Evolutionary conservation across 306 rosid genomes (phyloP), one percentile per base, ranked within the genome.

Genomic region (Prunus armeniaca): DNA sequence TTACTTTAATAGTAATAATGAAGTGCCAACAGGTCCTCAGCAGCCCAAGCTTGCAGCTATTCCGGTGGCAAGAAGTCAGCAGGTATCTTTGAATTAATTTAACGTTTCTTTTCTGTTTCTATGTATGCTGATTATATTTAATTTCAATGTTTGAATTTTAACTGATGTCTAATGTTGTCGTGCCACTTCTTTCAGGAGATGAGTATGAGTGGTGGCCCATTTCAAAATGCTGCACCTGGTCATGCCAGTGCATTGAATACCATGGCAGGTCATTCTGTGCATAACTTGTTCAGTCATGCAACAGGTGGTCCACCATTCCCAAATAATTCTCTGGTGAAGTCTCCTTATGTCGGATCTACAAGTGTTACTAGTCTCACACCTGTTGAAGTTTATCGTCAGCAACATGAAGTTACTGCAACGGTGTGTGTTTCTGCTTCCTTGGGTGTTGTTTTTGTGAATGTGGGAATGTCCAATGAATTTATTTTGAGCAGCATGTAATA

Each of bases 361-460:
- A 88, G 86, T 80, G 91, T 81, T 77, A 38, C 90, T 15, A 76
- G 84, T 77, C 88, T 92, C 79, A 89, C 99, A 34, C 89, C 96
- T 15, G 92, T 81, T 88, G 97, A 91, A 88, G 81, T 77, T 79
- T 96, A 96, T 81, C 76, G 96, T 73, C 97, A 87, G 85, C 90
- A 92, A 52, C 96, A 96, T 72, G 99, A 96, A 91, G 96, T 96
- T 79, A 88, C 93, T 68, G 97, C 96, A 72, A 69, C 93, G 91
- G 99, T 95, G 22, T 70, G 97, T 85, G 61, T 65, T 84, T 76
- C 67, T 60, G 60, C 52, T 72, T 63, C 9, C 62, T 61, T 65
- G 54, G 10, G 52, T 69, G 34, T 69, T 57, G n/a, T 75, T 49
- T 49, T 19, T 73, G 22, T 61, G 67, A 41, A 15, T 73, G 15